Evolutionary conservation across 2,329 filamentous ascomycete genomes (phyloP), one percentile per base, ranked within the genome.

Genomic region (Pleurostoma richardsiae): DNA sequence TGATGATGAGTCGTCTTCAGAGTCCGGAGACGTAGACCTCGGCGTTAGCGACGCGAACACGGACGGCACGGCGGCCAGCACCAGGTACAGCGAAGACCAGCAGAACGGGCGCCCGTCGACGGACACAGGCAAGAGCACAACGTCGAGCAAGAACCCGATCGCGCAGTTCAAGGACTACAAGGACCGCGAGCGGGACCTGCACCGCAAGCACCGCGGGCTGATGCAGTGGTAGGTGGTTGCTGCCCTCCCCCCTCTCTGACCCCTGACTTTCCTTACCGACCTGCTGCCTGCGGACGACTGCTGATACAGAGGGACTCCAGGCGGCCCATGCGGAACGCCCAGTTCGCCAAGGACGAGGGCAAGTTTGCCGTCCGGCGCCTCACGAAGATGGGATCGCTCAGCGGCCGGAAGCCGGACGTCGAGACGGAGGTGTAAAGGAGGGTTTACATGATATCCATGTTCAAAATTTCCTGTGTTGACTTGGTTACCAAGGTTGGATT

Each of bases 271-370:
- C 8, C 33, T 36, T n/a, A 36, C n/a, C 8, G n/a, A 8, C 8
- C 33, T 36, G 33, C 8, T n/a, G n/a, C 33, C n/a, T 36, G 8
- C 8, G 19, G 19, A 19, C 19, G 19, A 19, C 19, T 19, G 19
- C 19, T 19, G 19, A 19, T 19, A 19, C 19, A 30, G 28, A 44
- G 30, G 43, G 29, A 26, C 39, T 3, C 8, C 45, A 66, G 64
- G 65, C 88, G 84, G 59, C 91, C 92, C 0, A 87, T 91, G 62
- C 77, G 92, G 39, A 96, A 96, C 61, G 74, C 82, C 27, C 82
- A 84, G 54, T 97, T 96, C 64, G 91, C 85, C 40, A 95, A 94
- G 68, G 78, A 96, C 58, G 88, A 97, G 71, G 82, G 87, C 1
- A 85, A 86, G 58, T 91, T 85, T 68, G 89, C 88, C 0, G 66